These are phyloP conservation scores for Aspergillus asperescens DNA, from an alignment of 495 filamentous ascomycete species.

Conservation along the genomic window DNA sequence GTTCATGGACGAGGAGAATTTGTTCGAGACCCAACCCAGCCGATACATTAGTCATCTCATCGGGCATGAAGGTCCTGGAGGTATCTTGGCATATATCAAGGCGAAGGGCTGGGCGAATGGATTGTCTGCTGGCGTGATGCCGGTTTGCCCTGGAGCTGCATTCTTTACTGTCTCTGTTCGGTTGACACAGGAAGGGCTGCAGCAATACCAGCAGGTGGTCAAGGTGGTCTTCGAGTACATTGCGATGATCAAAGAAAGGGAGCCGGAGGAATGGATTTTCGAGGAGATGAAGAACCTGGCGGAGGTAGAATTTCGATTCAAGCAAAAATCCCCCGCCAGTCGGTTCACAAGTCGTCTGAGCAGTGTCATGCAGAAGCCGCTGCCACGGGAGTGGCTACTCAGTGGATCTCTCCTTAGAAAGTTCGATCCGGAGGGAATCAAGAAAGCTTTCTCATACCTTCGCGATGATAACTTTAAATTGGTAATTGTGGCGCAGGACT, in stretches of 20 bases:
- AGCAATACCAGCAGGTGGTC: slow-evolving; percentile 78
- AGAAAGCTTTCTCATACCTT: slow-evolving; percentile 66
- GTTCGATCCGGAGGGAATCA: slow-evolving; percentile 72
- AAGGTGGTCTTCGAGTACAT: slow-evolving; percentile 94
- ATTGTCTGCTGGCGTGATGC: slow-evolving; percentile 69
- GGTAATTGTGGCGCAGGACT: slow-evolving; percentile 72
- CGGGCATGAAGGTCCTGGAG: slow-evolving; percentile 94
- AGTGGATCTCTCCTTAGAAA: slow-evolving; percentile 70
- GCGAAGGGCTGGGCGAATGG: slow-evolving; percentile 93
- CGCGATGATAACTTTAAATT: slow-evolving; percentile 87
- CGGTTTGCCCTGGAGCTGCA: slow-evolving; percentile 75
- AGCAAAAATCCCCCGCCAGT: slow-evolving; percentile 84
- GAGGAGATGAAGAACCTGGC: slow-evolving; percentile 84
- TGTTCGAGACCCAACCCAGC: slow-evolving; percentile 79
- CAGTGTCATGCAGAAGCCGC: slow-evolving; percentile 80
- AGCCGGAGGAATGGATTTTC: slow-evolving; percentile 88
- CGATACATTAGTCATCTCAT: slow-evolving; percentile 91
- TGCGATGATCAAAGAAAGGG: slow-evolving; percentile 71
- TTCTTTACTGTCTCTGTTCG: slow-evolving; percentile 77
- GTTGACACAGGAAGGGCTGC: slow-evolving; percentile 80
- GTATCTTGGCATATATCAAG: slow-evolving; percentile 92
- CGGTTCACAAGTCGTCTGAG: slow-evolving; percentile 80
- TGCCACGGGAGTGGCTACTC: slow-evolving; percentile 80
- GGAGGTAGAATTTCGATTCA: slow-evolving; percentile 91
- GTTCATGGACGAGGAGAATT: slow-evolving; percentile 78